Conservation (phyloP, 1,284 basidiomycete genomes). For the Acaromyces ingoldii region DNA sequence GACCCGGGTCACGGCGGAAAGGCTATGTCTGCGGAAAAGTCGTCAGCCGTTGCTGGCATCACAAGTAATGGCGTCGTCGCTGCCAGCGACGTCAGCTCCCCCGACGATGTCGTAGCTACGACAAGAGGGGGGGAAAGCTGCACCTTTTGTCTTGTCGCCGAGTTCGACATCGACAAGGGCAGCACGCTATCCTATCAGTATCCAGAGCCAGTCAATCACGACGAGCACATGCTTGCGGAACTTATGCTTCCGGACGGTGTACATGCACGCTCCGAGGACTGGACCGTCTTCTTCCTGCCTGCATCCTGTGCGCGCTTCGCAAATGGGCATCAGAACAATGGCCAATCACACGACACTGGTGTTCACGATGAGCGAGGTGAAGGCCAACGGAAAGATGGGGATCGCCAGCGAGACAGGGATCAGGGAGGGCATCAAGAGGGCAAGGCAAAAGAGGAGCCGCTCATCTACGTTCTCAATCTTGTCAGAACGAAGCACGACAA, state of each 20-base stretch:
- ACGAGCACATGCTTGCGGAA: conserved; percentile 66
- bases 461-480: conserved; percentile 78
- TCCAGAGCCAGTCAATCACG: conserved; percentile 34
- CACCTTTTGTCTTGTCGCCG: conserved; percentile 42
- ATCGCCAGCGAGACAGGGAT: neutral
- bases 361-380: neutral
- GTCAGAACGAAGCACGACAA: conserved; percentile 95
- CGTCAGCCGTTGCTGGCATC: too few relatives aligned
- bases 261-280: conserved; percentile 87
- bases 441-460: conserved; percentile 11
- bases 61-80: too few relatives aligned
- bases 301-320: neutral
- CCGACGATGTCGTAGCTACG: too few relatives aligned
- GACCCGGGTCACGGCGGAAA: too few relatives aligned
- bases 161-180: conserved; percentile 46
- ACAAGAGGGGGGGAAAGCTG: too few relatives aligned
- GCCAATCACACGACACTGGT: neutral
- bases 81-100: too few relatives aligned
- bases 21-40: too few relatives aligned
- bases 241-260: conserved; percentile 98
- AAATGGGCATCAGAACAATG: neutral
- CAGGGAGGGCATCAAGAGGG: neutral
- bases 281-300: conserved; percentile 89
- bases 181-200: conserved; percentile 39
- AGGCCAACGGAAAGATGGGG: neutral